These are phyloP conservation scores for Sphaceloma murrayae DNA, from an alignment of 2,329 filamentous ascomycete species.

Conservation along the genomic window DNA sequence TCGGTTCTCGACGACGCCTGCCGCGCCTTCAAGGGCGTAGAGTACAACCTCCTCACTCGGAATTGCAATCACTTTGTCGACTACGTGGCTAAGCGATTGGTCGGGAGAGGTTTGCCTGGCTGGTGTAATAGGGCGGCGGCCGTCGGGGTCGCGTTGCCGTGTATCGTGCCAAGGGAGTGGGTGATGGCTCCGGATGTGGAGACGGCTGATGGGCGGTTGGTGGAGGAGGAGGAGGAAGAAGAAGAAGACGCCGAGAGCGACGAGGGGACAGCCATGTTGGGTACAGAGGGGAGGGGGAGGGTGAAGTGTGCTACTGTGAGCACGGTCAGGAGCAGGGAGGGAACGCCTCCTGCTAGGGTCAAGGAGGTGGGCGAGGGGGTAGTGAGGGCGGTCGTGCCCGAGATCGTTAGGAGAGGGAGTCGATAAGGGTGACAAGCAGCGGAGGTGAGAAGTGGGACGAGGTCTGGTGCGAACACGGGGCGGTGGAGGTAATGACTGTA, in stretches of 20 bases:
- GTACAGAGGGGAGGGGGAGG: slow-evolving; percentile 16
- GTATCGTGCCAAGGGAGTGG: slow-evolving; percentile 75
- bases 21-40: slow-evolving; percentile 56
- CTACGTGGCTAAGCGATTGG: slow-evolving; percentile 63
- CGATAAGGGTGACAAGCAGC: background rate
- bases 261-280: slow-evolving; percentile 25
- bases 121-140: slow-evolving; percentile 81
- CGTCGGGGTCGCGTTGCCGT: slow-evolving; percentile 71
- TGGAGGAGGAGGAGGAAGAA: slow-evolving; percentile 48
- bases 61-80: slow-evolving; percentile 89
- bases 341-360: slow-evolving; percentile 25
- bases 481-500: slow-evolving; percentile 11
- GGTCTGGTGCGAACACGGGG: too few species aligned
- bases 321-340: slow-evolving; percentile 22
- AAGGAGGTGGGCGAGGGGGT: slow-evolving; percentile 32
- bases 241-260: too few species aligned
- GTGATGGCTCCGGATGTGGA: slow-evolving; percentile 69
- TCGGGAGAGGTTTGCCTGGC: slow-evolving; percentile 56
- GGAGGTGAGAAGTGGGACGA: too few species aligned
- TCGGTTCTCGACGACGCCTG: slow-evolving; percentile 49
- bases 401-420: slow-evolving; percentile 11
- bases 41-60: slow-evolving; percentile 70
- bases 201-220: slow-evolving; percentile 58
- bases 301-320: slow-evolving; percentile 21
- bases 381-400: slow-evolving; percentile 37